Evolutionary conservation across 345 rosid genomes (phyloP).

Genomic region (Eucalyptus pauciflora): DNA sequence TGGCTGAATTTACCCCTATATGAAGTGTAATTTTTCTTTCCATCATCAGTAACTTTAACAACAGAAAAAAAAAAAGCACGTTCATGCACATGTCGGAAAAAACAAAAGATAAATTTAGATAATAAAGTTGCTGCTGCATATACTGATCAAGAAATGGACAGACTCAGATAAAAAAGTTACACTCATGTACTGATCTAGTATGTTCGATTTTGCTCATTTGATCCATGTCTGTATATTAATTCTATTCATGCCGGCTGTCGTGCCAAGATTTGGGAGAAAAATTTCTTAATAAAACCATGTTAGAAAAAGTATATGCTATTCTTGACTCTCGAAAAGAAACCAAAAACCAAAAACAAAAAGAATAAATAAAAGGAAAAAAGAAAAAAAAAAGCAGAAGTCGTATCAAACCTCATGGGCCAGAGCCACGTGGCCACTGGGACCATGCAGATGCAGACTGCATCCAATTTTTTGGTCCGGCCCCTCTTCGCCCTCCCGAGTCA

Average conservation of each 20-base stretch:
- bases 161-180: not conserved
- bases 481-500: not conserved
- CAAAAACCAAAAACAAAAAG: not conserved
- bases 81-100: fast-evolving
- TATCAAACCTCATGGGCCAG: not conserved
- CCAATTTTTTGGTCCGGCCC: not conserved
- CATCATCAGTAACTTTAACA: not conserved
- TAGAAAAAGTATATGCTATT: not conserved
- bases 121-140: fast-evolving
- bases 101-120: not conserved
- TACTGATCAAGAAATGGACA: not conserved
- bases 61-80: not conserved
- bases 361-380: not conserved
- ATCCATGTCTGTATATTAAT: not conserved
- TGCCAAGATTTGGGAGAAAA: not conserved
- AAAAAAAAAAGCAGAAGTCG: not conserved
- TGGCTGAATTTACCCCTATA: not conserved
- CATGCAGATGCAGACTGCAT: not conserved
- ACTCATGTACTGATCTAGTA: not conserved
- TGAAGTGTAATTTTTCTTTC: not conserved
- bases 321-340: not conserved
- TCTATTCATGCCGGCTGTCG: not conserved
- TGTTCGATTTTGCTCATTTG: not conserved
- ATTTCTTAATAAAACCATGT: not conserved
- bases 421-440: not conserved